phyloP scores from a whole-genome alignment of 129 eudicot species.

The sunflower (Helianthus annuus) region DNA sequence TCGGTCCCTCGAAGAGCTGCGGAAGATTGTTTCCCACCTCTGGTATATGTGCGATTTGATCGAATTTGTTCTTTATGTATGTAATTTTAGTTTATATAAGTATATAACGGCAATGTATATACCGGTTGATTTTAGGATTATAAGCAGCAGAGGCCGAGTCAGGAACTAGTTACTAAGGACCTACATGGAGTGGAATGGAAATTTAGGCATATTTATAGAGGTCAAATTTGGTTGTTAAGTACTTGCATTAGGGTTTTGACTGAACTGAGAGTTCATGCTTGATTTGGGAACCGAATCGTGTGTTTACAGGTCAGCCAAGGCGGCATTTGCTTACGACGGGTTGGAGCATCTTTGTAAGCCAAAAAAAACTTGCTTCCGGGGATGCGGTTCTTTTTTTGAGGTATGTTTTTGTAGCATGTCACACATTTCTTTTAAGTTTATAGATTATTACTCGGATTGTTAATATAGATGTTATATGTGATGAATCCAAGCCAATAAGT shows the following conservation, averaged over 20 bases:
- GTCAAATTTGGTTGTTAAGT: conserved; percentile 38
- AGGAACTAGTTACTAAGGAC: conserved; percentile 90
- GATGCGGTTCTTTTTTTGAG: conserved; percentile 97
- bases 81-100: no score
- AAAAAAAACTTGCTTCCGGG: conserved; percentile 83
- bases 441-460: no score
- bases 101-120: no score
- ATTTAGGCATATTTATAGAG: conserved; percentile 92
- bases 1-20: no score
- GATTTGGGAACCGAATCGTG: conserved; percentile 14
- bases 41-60: no score
- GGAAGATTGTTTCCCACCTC: no score
- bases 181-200: conserved; percentile 96
- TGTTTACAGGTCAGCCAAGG: conserved; percentile 85
- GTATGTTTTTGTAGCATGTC: conserved; percentile 37
- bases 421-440: no score
- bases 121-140: conserved; percentile 67
- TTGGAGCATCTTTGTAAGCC: conserved; percentile 97
- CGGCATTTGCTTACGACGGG: conserved; percentile 97
- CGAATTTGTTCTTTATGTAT: no score
- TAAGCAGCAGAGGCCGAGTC: conserved; percentile 91
- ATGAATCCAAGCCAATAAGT: no score
- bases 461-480: no score
- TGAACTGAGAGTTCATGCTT: conserved; percentile 4
- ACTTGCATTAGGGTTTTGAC: neutral